A percentile compares a stretch with the other conserved stretches of the same genome.
Evolutionary conservation across 441 rosid species (phyloP).

Genomic region (Gossypium laxum): DNA sequence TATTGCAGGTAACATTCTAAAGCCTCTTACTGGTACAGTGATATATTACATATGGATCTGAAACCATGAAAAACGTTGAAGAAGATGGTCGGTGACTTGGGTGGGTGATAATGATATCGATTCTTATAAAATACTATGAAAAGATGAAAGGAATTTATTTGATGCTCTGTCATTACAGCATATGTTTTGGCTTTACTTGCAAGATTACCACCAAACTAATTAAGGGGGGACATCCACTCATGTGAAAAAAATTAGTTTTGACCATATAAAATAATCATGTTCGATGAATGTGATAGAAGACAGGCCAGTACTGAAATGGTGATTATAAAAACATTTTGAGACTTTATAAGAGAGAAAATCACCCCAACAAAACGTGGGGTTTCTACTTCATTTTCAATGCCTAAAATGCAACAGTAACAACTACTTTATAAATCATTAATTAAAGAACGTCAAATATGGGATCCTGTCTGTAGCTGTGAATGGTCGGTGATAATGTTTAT

Average conservation of each 20-base stretch:
- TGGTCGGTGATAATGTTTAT: constrained; percentile 23
- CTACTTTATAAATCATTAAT: constrained; percentile 3
- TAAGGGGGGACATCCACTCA: constrained; percentile 20
- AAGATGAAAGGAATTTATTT: neutral
- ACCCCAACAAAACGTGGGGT: constrained; percentile 15
- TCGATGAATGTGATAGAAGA: constrained; percentile 24
- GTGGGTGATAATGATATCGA: neutral
- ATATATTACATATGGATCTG: neutral
- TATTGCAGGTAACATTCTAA: neutral
- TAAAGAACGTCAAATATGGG: neutral
- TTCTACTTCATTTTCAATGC: constrained; percentile 11
- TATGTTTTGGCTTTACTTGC: constrained; percentile 13
- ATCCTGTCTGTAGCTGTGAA: constrained; percentile 1
- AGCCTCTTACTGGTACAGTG: neutral
- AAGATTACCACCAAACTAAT: constrained; percentile 20
- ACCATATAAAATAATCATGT: constrained; percentile 13
- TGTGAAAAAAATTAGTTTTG: constrained; percentile 22
- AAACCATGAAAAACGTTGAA: neutral
- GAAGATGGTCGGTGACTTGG: neutral
- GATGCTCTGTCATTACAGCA: constrained; percentile 13
- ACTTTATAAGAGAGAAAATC: neutral
- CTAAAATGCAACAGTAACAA: constrained; percentile 9
- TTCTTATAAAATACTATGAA: neutral
- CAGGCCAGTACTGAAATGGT: constrained; percentile 9
- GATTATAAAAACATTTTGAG: neutral